Conservation (phyloP, 805 yeast species). For the Clavispora carvajalis region DNA sequence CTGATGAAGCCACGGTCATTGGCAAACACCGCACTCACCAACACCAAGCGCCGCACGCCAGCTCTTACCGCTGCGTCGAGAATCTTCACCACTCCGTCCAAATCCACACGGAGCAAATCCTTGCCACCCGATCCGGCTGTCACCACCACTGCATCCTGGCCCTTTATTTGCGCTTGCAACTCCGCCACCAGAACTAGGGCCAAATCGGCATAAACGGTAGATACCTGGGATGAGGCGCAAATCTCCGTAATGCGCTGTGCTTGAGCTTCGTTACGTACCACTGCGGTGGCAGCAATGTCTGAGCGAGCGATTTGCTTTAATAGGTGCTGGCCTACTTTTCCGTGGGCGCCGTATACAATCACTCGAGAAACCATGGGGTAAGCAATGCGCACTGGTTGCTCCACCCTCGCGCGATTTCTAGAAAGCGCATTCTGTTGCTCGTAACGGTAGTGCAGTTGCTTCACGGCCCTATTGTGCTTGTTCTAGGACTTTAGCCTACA, state of each 20-base stretch:
- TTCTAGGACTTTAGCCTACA: too few species aligned
- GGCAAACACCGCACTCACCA: constrained; percentile 55
- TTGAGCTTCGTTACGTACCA: constrained; percentile 46
- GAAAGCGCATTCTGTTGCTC: too few species aligned
- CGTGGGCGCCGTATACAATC: constrained; percentile 54
- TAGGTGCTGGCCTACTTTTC: constrained; percentile 50
- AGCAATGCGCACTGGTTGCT: too few species aligned
- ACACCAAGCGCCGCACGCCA: constrained; percentile 40
- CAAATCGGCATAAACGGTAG: constrained; percentile 35
- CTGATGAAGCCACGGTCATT: constrained; percentile 46
- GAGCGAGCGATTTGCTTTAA: constrained; percentile 20
- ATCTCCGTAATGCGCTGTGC: constrained; percentile 31
- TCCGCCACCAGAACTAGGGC: constrained; percentile 29
- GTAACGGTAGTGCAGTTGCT: too few species aligned
- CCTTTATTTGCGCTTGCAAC: constrained; percentile 35
- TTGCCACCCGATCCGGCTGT: constrained; percentile 62
- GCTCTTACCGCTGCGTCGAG: constrained; percentile 49
- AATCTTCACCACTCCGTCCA: constrained; percentile 56
- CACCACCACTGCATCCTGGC: constrained; percentile 53
- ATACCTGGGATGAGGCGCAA: constrained; percentile 23
- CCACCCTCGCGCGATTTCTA: too few species aligned
- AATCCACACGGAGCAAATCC: constrained; percentile 48
- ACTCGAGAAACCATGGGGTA: constrained; percentile 5
- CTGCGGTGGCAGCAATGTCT: constrained; percentile 31
- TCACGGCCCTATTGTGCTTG: too few species aligned